Percentiles rank a stretch among this genome's conserved stretches.
These are phyloP conservation scores for Sclerotinia spermophila DNA, from an alignment of 2,329 filamentous ascomycete species.

Conservation along the genomic window DNA sequence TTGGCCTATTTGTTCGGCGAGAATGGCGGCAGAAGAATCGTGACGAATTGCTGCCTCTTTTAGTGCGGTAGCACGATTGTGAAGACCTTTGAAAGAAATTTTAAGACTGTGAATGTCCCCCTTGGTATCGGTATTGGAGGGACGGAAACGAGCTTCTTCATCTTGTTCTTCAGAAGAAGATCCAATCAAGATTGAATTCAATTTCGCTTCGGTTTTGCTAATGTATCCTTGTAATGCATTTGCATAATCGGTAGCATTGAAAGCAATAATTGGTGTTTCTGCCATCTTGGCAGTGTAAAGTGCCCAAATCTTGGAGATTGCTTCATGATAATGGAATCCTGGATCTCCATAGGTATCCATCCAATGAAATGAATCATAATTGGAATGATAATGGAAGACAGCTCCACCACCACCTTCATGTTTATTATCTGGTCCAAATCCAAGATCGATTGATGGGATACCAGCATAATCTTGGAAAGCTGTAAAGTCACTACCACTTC, in stretches of 20 bases:
- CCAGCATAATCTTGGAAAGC: slow-evolving; percentile 58
- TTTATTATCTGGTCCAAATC: slow-evolving; percentile 43
- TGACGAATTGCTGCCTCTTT: slow-evolving; percentile 30
- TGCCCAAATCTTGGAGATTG: slow-evolving; percentile 53
- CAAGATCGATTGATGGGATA: slow-evolving; percentile 53
- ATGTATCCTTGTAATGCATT: slow-evolving; percentile 36
- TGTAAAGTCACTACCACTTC: slow-evolving; percentile 65
- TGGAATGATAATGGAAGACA: slow-evolving; percentile 75
- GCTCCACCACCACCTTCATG: slow-evolving; percentile 37
- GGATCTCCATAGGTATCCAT: slow-evolving; percentile 76
- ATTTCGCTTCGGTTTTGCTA: slow-evolving; percentile 32
- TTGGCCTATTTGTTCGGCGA: slow-evolving; percentile 45
- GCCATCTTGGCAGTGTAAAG: slow-evolving; percentile 47
- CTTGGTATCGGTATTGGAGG: slow-evolving; percentile 19
- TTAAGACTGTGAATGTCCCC: slow-evolving; percentile 30
- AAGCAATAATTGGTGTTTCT: slow-evolving; percentile 49
- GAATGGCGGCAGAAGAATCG: slow-evolving; percentile 31
- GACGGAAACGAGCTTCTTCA: slow-evolving; percentile 33
- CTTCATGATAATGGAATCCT: slow-evolving; percentile 56
- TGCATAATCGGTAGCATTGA: slow-evolving; percentile 48
- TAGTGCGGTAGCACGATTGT: slow-evolving; percentile 30
- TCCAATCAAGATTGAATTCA: slow-evolving; percentile 28
- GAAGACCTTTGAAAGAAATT: slow-evolving; percentile 31
- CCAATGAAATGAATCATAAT: slow-evolving; percentile 83
- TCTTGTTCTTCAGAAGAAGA: slow-evolving; percentile 29